Evolutionary conservation across 345 rosid species (phyloP).

Genomic region (Fremontodendron californicum): DNA sequence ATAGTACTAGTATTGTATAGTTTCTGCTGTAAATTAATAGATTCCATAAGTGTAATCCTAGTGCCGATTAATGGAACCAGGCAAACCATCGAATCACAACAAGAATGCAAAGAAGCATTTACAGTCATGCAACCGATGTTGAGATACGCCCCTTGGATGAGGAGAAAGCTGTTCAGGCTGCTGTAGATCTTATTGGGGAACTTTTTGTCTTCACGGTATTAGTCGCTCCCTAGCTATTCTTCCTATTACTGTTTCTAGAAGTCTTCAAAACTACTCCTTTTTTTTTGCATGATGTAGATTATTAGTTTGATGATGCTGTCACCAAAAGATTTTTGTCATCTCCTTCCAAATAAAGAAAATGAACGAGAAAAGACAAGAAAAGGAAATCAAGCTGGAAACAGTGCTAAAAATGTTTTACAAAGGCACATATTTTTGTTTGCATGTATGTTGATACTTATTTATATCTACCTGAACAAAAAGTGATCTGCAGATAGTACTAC

Average conservation of each 20-base stretch:
- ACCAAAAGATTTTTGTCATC: not conserved
- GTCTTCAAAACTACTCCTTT: not conserved
- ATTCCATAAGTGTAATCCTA: not conserved
- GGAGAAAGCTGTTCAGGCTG: slow-evolving; percentile 95
- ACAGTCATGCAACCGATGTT: slow-evolving; percentile 76
- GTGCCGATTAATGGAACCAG: slow-evolving; percentile 32
- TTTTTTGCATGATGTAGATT: not conserved
- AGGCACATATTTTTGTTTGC: not conserved
- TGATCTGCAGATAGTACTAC: not conserved
- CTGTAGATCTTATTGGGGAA: slow-evolving; percentile 86
- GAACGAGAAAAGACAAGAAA: not conserved
- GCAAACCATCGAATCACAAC: slow-evolving; percentile 75
- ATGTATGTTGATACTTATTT: not conserved
- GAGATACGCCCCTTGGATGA: slow-evolving; percentile 90
- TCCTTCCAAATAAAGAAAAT: not conserved
- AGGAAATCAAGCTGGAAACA: not conserved
- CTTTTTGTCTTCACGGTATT: slow-evolving; percentile 76
- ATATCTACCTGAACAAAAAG: not conserved
- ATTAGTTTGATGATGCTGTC: not conserved
- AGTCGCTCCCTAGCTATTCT: not conserved
- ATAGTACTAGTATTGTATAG: not conserved
- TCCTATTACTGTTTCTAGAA: not conserved
- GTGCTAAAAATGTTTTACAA: not conserved
- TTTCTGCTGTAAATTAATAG: not conserved
- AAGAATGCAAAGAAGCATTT: slow-evolving; percentile 66